Base-by-base conservation (phyloP, 768 basidiomycete genomes). In the Mycena crocata region DNA sequence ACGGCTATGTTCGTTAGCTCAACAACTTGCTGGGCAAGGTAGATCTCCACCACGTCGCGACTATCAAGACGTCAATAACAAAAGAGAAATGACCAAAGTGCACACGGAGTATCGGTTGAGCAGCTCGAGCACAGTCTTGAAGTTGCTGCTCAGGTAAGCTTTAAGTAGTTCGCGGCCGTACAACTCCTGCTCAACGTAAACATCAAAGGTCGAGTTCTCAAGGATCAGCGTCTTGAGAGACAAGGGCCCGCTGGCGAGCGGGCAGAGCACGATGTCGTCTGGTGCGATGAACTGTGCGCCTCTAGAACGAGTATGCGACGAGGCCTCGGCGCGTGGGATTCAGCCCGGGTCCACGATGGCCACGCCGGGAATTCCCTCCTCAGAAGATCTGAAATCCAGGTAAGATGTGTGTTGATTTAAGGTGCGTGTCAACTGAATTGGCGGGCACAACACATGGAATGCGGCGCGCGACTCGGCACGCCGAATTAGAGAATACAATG, bases 121-220 rank as follows among this genome's bases (percentile, higher is more conserved):
- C 23, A 94, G 79, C 32, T 91, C 90, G 15, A 96, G 85, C 8
- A 93, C 93, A 7, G 84, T 86, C 74, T 92, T 94, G 84, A 98
- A 98, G 71, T 92, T 89, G 76, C 92, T 95, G 63, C 85, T 85
- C 84, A 96, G 90, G 79, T 94, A 97, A 2, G 92, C 88, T 65
- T 93, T 91, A 57, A 96, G 81, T 48, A 98, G 86, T 56, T 97
- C 95, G 39, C 96, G 88, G 37, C 96, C 75, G 73, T 96, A 95
- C 0, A 91, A 89, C 75, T 95, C 94, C 68, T 93, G 89, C 73
- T 97, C 96, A 50, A 96, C 86, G 76, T 92, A 94, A 8, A 87
- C 80, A 14, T 88, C 83, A 73, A 97, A 95, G 12, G 82, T 80
- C 1, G 90, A 78, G 73, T 92, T 93, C 62, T 89, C 90, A 31